Evolutionary conservation across 1,139 yeast species (phyloP), one percentile per base, ranked within the genome.

Genomic region (Kodamaea fungicola): DNA sequence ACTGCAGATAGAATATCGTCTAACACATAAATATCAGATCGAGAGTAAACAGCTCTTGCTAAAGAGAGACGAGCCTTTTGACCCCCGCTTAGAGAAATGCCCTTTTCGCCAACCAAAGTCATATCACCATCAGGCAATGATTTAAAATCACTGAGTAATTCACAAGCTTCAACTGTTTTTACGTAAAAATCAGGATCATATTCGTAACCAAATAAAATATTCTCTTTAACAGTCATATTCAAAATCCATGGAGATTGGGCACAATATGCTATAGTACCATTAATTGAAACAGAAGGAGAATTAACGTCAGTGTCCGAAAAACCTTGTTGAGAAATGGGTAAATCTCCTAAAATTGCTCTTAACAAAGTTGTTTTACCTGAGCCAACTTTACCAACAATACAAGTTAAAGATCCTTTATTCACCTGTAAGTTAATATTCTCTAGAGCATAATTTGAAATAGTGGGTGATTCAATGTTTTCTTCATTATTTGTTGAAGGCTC

Each of bases 351-450:
- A 5, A 59, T 41, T 2, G 60, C 40, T 31, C 52, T 53, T 27
- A 59, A 49, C 7, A 59, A 43, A 1, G 63, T 54, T 3, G 61
- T 43, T 32, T 59, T 59, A 12, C 64, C 64, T 13, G 59, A 42
- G 2, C 64, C 64, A 13, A 59, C 64, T 34, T 49, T 45, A 8
- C 64, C 64, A 5, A 58, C 62, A n/a, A 59, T 43, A 41, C 64
- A 59, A 2, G 61, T 55, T 35, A 59, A 45, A 23, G 53, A 46
- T 8, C 60, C 61, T 39, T 51, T 51, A 19, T 37, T 48, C 9
- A 63, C 63, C 3, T 40, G 35, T 32, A 59, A 55, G 31, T 49
- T 43, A 28, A 55, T 49, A 33, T 50, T 34, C 2, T 43, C 36
- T 31, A 59, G 49, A 1, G 63, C 62, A 34, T 38, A 32, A 6